Base-by-base conservation (phyloP, 495 filamentous ascomycete species). In the Neurospora sp. region DNA sequence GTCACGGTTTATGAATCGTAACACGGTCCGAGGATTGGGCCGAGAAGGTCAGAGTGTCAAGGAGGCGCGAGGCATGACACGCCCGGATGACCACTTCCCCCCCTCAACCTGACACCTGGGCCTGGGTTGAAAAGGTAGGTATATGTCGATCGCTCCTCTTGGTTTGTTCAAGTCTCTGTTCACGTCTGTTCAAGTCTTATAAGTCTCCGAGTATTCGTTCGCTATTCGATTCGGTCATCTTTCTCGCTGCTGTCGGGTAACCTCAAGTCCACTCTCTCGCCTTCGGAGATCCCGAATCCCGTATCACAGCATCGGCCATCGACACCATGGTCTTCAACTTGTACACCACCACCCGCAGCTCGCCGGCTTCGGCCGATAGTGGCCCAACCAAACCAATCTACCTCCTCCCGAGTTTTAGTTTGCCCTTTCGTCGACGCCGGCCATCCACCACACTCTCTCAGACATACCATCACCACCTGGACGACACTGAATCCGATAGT, bases 361-460 rank as follows among this genome's bases (percentile, higher is more conserved):
- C 72, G 16, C 45, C 74, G 4, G 68, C 69, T 22, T 35, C 74
- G 37, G 35, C 65, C n/a, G 73, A 75, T 40, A 72, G 71, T 20
- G 84, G 85, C 72, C 81, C 85, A 18, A 79, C 79, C 41, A 88
- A 84, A 71, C 80, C 87, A 40, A 81, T 84, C 68, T 88, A 83
- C 74, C 80, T 88, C 69, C 83, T 87, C 40, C 85, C 85, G 7
- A 82, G 81, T 72, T 77, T 87, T 68, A 78, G 74, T 42, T 73
- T 84, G 22, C 82, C 84, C 38, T 85, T 84, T 73, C 83, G 82
- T 53, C 82, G 82, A 38, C 80, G 80, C 40, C 77, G 78, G 69
- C 65, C 72, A 27, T 65, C 70, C 8, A 69, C 72, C 1, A 68
- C 73, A 2, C 38, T 74, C 2, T 16, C 70, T 38, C 53, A 69